phyloP scores from a whole-genome alignment of 495 filamentous ascomycete genomes.

The Elaphomyces granulatus region DNA sequence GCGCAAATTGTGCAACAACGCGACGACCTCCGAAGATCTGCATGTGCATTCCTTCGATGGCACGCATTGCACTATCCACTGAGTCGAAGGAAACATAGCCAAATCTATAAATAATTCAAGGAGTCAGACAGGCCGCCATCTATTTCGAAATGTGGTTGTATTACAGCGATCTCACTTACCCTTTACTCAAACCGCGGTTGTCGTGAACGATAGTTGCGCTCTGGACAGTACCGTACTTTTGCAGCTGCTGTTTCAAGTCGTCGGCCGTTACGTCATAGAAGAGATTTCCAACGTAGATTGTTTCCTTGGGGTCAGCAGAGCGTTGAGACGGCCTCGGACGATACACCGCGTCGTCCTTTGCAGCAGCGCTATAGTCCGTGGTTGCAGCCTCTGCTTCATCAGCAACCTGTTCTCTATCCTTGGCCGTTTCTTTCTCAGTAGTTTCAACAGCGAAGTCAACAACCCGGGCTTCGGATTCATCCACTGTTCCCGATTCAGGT shows the following conservation, averaged over 20 bases:
- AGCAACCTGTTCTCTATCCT: slow-evolving; percentile 3
- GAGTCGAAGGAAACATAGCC: slow-evolving; percentile 58
- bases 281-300: slow-evolving; percentile 71
- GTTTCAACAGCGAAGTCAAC: slow-evolving; percentile 1
- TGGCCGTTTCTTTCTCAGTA: slow-evolving; percentile 2
- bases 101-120: slow-evolving; percentile 57
- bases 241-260: slow-evolving; percentile 53
- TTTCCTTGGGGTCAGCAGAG: slow-evolving; percentile 20
- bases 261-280: slow-evolving; percentile 67
- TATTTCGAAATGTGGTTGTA: too few relatives aligned
- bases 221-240: slow-evolving; percentile 47
- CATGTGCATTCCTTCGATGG: slow-evolving; percentile 49
- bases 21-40: slow-evolving; percentile 70
- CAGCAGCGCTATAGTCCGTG: slow-evolving; percentile 5
- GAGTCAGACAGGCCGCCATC: too few relatives aligned
- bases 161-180: slow-evolving; percentile 49
- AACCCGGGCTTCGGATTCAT: neutral
- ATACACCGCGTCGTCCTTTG: slow-evolving; percentile 1
- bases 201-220: slow-evolving; percentile 47
- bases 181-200: slow-evolving; percentile 67
- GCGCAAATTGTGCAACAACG: slow-evolving; percentile 42
- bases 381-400: slow-evolving; percentile 9
- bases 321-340: slow-evolving; percentile 1
- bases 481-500: slow-evolving; percentile 3
- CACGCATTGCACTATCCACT: slow-evolving; percentile 40